phyloP scores from a whole-genome alignment of 768 basidiomycete genomes.

The Podaxis sp. region DNA sequence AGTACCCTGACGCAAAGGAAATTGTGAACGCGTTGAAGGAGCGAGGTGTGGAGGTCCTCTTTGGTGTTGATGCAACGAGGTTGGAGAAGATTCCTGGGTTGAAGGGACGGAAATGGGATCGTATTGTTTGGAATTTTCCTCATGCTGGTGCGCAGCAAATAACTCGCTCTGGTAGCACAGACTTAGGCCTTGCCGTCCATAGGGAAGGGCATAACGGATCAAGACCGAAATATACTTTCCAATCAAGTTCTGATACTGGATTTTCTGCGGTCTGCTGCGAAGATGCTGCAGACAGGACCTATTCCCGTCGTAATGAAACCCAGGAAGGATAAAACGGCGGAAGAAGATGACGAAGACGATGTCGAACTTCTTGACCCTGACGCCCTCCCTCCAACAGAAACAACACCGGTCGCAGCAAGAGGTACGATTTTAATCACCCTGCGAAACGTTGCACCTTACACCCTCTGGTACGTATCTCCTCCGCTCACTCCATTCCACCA shows the following conservation, averaged over 20 bases:
- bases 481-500: not conserved
- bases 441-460: conserved; percentile 85
- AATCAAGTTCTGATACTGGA: conserved; percentile 84
- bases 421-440: conserved; percentile 87
- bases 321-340: conserved; percentile 52
- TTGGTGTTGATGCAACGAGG: conserved; percentile 81
- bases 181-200: conserved; percentile 7
- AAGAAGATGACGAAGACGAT: conserved; percentile 33
- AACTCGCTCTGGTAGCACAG: not conserved
- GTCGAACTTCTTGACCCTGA: conserved; percentile 23
- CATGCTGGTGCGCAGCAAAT: conserved; percentile 70
- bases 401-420: conserved; percentile 30
- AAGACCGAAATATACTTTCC: conserved; percentile 87
- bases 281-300: conserved; percentile 58
- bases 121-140: conserved; percentile 94
- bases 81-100: conserved; percentile 60
- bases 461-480: conserved; percentile 60
- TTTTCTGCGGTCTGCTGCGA: conserved; percentile 74
- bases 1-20: conserved; percentile 73
- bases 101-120: conserved; percentile 69
- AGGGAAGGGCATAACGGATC: conserved; percentile 91
- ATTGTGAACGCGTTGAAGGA: conserved; percentile 56
- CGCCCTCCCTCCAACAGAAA: conserved; percentile 14
- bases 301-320: conserved; percentile 41
- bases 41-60: conserved; percentile 70